These are phyloP conservation scores for Cryptococcus maquisensis DNA, from an alignment of 1,284 basidiomycete species.

Conservation along the genomic window DNA sequence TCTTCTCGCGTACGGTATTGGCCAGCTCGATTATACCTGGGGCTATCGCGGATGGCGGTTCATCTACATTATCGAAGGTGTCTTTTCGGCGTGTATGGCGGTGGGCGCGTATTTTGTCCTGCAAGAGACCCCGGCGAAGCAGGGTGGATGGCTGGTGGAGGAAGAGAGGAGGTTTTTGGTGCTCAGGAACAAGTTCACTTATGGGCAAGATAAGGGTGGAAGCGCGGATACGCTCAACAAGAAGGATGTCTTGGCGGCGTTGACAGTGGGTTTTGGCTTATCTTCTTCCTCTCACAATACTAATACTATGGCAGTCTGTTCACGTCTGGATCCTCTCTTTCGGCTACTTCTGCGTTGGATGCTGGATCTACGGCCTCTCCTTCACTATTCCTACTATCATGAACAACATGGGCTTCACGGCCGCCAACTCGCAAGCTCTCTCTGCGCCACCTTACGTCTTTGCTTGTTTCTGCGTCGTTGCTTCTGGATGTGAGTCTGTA, in stretches of 20 bases:
- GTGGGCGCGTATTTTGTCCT: constrained; percentile 16
- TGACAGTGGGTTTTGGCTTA: constrained; percentile 14
- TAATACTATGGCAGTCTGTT: constrained; percentile 10
- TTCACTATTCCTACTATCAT: constrained; percentile 10
- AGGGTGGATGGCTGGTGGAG: constrained; percentile 16
- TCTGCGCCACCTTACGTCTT: constrained; percentile 11
- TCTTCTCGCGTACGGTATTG: constrained; percentile 33
- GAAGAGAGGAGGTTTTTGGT: constrained; percentile 19
- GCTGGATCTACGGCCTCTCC: constrained; percentile 55
- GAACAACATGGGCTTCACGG: constrained; percentile 8
- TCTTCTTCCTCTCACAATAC: not conserved
- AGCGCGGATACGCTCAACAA: constrained; percentile 10
- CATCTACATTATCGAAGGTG: constrained; percentile 28
- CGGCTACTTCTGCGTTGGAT: constrained; percentile 15
- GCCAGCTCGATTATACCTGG: constrained; percentile 23
- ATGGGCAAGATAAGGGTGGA: constrained; percentile 12
- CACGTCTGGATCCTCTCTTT: constrained; percentile 20
- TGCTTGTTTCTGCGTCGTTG: constrained; percentile 17
- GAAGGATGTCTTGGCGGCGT: constrained; percentile 9
- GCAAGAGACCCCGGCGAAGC: constrained; percentile 16
- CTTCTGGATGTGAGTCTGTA: constrained; percentile 6
- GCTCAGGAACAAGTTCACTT: constrained; percentile 18
- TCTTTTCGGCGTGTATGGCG: constrained; percentile 16
- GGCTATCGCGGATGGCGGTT: constrained; percentile 30
- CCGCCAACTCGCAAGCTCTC: constrained; percentile 2